Base-by-base conservation (phyloP, 257 asterid species). In the Salvia miltiorrhiza region DNA sequence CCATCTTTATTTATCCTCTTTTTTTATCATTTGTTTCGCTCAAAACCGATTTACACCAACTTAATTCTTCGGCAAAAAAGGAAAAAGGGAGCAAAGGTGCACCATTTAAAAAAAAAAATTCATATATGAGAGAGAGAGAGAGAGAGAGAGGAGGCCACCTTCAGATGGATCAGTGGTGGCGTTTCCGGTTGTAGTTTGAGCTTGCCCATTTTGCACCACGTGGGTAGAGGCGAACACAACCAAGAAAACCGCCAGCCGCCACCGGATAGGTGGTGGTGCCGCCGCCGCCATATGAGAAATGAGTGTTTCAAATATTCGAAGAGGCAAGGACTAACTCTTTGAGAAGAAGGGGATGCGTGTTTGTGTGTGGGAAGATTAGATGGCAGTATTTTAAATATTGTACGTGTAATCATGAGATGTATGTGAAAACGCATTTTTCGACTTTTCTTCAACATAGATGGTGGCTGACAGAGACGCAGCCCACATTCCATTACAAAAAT, bases 131-230 rank as follows among this genome's bases (percentile, higher is more conserved):
- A 63, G 20, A 8, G 2, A 23, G 13, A 23, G 37, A 52, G 13
- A 12, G 17, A 26, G 23, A 19, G 5, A 4, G 13, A 12, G 2
- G 53, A 0, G 37, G 23, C 10, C 11, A 81, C 86, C 86, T 75
- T 81, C 83, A 35, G 72, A 52, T 6, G 86, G 81, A 72, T 81
- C 83, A 28, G 67, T 30, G 50, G 80, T 76, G 64, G 76, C 76
- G 26, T 65, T 73, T 10, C 70, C 9, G 13, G 75, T 50, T 23
- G 35, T 32, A 67, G 43, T 81, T 50, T 81, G 86, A 75, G 83
- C 86, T 69, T 52, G 19, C 12, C 68, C 79, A 24, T 37, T 52
- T 21, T 45, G 61, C 50, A 67, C 13, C 61, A 77, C 9, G 17
- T 47, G 44, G 2, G 23, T 76, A 33, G 45, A 54, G 9, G 59